Evolutionary conservation across 345 rosid genomes (phyloP).

Genomic region (Citrus unshiu): DNA sequence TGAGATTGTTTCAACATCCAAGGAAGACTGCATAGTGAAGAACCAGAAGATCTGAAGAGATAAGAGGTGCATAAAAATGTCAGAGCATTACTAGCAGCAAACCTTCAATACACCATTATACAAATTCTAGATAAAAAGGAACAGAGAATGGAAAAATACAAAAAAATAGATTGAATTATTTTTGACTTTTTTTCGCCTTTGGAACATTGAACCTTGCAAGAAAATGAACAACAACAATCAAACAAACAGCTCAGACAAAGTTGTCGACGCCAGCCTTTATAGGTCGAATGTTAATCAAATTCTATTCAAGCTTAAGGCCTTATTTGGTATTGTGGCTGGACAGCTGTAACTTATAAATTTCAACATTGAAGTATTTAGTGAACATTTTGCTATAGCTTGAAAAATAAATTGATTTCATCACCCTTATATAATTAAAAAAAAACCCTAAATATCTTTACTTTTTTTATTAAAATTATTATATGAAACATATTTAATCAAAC

Average conservation of each 20-base stretch:
- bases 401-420: no score
- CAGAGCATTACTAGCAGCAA: no score
- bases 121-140: not conserved
- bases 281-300: not conserved
- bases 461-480: no score
- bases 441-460: no score
- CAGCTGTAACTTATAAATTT: no score
- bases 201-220: not conserved
- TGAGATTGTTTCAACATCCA: conserved; percentile 45
- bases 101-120: not conserved
- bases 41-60: not conserved
- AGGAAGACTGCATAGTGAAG: conserved; percentile 22
- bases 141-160: no score
- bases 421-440: no score
- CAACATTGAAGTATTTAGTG: no score
- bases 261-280: no score
- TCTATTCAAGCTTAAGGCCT: not conserved
- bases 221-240: not conserved
- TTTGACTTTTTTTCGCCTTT: not conserved
- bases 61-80: not conserved
- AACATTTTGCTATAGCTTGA: no score
- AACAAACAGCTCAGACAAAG: not conserved
- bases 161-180: not conserved
- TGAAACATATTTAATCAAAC: no score
- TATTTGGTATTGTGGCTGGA: no score